Percentiles rank a stretch among this genome's conserved stretches.
Evolutionary conservation across 2,329 filamentous ascomycete genomes (phyloP).

Genomic region (Mariannaea elegans): DNA sequence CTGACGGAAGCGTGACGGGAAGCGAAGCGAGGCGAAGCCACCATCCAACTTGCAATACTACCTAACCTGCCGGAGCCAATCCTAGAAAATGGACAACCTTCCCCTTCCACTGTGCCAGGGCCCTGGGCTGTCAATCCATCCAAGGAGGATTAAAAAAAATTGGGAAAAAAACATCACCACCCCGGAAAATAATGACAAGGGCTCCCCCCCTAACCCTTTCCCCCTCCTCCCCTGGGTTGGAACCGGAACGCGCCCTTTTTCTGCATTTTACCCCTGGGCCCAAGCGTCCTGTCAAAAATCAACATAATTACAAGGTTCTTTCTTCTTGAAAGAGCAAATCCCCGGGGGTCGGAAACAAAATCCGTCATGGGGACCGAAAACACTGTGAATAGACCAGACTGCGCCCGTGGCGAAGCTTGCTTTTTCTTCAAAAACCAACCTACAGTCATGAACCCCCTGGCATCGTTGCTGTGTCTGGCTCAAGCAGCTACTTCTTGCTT

Average conservation of each 20-base stretch:
- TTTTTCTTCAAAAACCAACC: neutral
- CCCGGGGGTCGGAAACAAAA: neutral
- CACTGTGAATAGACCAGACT: neutral
- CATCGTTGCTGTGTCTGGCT: too few species aligned
- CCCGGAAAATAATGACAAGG: neutral
- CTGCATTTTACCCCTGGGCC: slow-evolving; percentile 22
- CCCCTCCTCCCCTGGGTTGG: neutral
- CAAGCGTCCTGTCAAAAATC: slow-evolving; percentile 40
- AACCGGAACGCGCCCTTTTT: slow-evolving; percentile 12
- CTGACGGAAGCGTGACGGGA: slow-evolving; percentile 2
- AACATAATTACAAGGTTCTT: neutral
- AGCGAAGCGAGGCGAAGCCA: neutral
- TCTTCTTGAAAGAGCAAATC: neutral
- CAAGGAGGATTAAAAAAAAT: neutral
- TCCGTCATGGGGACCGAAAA: neutral
- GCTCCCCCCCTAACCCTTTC: neutral
- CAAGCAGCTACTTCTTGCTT: neutral
- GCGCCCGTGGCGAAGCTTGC: neutral
- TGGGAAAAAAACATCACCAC: neutral
- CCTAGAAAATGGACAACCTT: neutral
- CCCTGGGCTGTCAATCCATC: slow-evolving; percentile 20
- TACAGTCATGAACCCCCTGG: neutral
- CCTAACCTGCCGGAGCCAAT: slow-evolving; percentile 7
- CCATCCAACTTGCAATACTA: neutral
- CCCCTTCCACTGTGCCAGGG: slow-evolving; percentile 9